Conservation (phyloP, 306 rosid genomes). For the Cucurbita maxima region DNA sequence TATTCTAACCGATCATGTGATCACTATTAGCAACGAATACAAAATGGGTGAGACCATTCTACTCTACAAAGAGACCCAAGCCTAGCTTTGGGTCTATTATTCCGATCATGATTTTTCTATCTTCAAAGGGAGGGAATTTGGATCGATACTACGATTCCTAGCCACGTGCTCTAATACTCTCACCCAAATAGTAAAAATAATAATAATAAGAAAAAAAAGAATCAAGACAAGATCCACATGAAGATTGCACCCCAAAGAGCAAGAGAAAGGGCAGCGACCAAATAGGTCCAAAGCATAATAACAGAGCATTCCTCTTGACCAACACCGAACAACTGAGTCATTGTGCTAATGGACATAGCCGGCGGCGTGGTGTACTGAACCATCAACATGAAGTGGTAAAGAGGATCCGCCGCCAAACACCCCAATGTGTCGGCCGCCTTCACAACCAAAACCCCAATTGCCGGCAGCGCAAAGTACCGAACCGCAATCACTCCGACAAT, state of each 20-base stretch:
- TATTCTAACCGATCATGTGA: background rate
- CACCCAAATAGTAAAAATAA: too few species aligned
- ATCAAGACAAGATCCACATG: constrained; percentile 33
- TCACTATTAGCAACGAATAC: background rate
- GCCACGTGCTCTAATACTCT: too few species aligned
- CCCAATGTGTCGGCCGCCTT: constrained; percentile 35
- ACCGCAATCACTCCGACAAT: constrained; percentile 26
- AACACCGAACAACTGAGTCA: constrained; percentile 71
- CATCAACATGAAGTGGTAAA: constrained; percentile 56
- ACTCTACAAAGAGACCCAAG: too few species aligned
- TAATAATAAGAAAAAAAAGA: background rate
- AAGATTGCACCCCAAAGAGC: constrained; percentile 71
- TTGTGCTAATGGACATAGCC: constrained; percentile 79
- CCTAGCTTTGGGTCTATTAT: too few species aligned
- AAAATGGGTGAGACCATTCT: background rate
- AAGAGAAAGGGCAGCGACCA: constrained; percentile 52
- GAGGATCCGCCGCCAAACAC: constrained; percentile 47
- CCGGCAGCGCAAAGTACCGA: constrained; percentile 34
- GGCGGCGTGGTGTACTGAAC: constrained; percentile 82
- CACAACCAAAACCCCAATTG: constrained; percentile 49
- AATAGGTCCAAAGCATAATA: constrained; percentile 63
- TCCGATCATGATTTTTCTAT: too few species aligned
- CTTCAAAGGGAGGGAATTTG: background rate
- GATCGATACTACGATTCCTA: too few species aligned
- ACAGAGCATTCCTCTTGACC: constrained; percentile 89